Evolutionary conservation across 768 basidiomycete genomes (phyloP), one percentile per base, ranked within the genome.

Genomic region (Butyriboletus loyo): DNA sequence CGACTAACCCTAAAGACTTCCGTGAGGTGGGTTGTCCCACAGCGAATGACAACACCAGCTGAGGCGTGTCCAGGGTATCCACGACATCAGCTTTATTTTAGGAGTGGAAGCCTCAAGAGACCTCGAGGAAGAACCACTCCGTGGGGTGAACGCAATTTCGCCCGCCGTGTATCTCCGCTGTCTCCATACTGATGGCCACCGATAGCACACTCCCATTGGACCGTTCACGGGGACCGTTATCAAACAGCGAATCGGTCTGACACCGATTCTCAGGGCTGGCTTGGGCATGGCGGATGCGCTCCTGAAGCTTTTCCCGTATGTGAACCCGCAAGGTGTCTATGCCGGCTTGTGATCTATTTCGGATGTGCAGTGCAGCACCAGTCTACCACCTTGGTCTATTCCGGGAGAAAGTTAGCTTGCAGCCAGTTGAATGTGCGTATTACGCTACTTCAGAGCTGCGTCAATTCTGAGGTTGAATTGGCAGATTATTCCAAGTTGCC

Each of bases 341-440:
- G 34, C n/a, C 43, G 25, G 31, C 11, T 39, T 13, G 19, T 40
- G 31, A 39, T 54, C 37, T 37, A 19, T 51, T 49, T n/a, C 32
- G 49, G 36, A 25, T 6, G 37, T 21, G 7, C 58, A 89, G 87
- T n/a, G 68, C 77, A 24, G 89, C 93, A 1, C 84, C 86, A 8
- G 92, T 97, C 4, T 92, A 93, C 60, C 94, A 97, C 65, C 79
- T 98, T 39, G 95, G 95, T 21, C 70, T 98, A 21, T 97, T 84
- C 71, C 77, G 94, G 49, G 94, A 92, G 73, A 93, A 90, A 65
- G 81, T 87, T 15, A 84, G 83, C 32, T 74, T 97, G 48, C 92
- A 93, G 52, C 93, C 96, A 8, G 91, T 96, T 13, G 92, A 96
- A 80, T 93, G 90, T 89, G 57, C 49, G 79, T 60, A n/a, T 49